These are phyloP conservation scores for Aspergillus costaricaensis DNA, from an alignment of 2,329 filamentous ascomycete species.

Conservation along the genomic window DNA sequence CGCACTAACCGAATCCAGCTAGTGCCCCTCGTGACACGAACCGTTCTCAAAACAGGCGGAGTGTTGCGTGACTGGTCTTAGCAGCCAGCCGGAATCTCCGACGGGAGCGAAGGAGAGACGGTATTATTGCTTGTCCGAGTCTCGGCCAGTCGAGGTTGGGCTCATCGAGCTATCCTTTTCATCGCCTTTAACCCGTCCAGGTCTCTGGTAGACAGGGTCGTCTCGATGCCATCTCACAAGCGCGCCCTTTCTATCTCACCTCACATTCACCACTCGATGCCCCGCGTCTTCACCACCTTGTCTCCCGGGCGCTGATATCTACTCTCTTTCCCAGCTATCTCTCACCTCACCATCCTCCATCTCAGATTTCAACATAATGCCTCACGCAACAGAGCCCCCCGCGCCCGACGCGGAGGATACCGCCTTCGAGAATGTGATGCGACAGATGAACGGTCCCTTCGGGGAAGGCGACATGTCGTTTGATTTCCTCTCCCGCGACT, in stretches of 20 bases:
- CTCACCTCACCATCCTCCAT: not conserved
- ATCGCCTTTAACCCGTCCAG: not conserved
- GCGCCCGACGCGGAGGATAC: slow-evolving; percentile 36
- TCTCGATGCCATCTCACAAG: slow-evolving; percentile 14
- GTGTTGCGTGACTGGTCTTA: too few species aligned
- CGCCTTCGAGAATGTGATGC: slow-evolving; percentile 46
- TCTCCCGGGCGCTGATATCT: not conserved
- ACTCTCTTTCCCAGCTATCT: not conserved
- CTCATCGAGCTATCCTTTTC: not conserved
- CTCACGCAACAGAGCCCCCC: slow-evolving; percentile 39
- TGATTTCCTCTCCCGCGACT: slow-evolving; percentile 44
- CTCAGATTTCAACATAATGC: slow-evolving; percentile 31
- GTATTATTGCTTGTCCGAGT: too few species aligned
- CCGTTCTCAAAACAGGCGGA: too few species aligned
- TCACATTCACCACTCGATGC: not conserved
- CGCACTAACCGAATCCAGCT: too few species aligned
- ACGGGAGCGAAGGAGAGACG: too few species aligned
- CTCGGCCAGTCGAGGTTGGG: not conserved
- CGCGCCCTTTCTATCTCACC: not conserved
- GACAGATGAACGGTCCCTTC: slow-evolving; percentile 42
- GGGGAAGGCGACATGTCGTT: slow-evolving; percentile 35
- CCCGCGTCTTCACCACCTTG: not conserved
- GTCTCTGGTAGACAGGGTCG: slow-evolving; percentile 8
- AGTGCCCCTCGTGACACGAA: too few species aligned
- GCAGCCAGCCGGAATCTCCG: too few species aligned